phyloP scores from a whole-genome alignment of 106 monocot genomes.

The Dendrobium catenatum region DNA sequence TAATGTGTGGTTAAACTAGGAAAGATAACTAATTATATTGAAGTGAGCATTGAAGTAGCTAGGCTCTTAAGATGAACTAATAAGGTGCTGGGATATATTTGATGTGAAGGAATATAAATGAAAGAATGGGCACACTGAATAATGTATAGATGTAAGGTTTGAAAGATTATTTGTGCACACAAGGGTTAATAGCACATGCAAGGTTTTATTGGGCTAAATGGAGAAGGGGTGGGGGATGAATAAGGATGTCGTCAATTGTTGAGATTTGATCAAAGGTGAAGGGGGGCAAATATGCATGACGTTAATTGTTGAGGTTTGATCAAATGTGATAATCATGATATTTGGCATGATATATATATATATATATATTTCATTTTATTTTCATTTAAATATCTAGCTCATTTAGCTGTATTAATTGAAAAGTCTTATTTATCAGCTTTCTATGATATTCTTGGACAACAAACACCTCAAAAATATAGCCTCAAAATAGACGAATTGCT shows the following conservation, averaged over 20 bases:
- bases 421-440: too few relatives aligned
- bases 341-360: too few relatives aligned
- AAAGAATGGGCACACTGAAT: neutral
- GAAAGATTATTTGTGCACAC: neutral
- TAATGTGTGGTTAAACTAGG: neutral
- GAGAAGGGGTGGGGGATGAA: too few relatives aligned
- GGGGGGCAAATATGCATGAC: too few relatives aligned
- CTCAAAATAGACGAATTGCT: neutral
- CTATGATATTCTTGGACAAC: too few relatives aligned
- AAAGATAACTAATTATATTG: neutral
- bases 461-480: too few relatives aligned
- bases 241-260: too few relatives aligned
- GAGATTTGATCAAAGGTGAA: neutral
- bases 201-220: neutral
- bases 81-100: neutral
- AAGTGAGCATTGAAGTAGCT: neutral
- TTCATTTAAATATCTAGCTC: too few relatives aligned
- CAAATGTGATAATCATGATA: too few relatives aligned
- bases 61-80: neutral
- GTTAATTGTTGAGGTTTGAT: too few relatives aligned
- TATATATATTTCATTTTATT: too few relatives aligned
- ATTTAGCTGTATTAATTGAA: too few relatives aligned
- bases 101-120: neutral
- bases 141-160: neutral
- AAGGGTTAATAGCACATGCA: neutral